Conservation (phyloP, 768 basidiomycete species). For the Leccinum boreale region DNA sequence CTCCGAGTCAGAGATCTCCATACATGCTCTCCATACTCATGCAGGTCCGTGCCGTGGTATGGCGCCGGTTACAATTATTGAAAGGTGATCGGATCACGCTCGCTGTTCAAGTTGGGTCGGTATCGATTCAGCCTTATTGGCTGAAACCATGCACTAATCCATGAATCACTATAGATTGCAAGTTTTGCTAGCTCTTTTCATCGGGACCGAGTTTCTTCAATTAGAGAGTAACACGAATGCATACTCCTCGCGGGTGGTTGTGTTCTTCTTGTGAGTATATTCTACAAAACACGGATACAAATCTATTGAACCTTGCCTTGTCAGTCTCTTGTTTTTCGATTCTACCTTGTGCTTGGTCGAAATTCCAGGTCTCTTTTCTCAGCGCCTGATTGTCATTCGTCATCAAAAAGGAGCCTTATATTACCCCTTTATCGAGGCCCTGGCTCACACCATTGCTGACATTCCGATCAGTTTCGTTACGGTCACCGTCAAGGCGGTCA, state of each 20-base stretch:
- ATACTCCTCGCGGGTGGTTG: slow-evolving; percentile 63
- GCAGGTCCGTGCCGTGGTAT: slow-evolving; percentile 44
- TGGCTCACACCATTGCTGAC: slow-evolving; percentile 45
- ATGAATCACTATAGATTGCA: slow-evolving; percentile 33
- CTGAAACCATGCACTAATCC: background rate
- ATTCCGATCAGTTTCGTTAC: slow-evolving; percentile 37
- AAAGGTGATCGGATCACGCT: slow-evolving; percentile 37
- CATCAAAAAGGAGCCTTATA: slow-evolving; percentile 47
- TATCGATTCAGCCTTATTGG: background rate
- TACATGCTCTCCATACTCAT: slow-evolving; percentile 46
- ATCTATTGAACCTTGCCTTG: slow-evolving; percentile 18
- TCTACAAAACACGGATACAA: background rate
- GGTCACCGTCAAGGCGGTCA: slow-evolving; percentile 1
- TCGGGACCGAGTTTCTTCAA: slow-evolving; percentile 41
- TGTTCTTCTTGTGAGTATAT: slow-evolving; percentile 64
- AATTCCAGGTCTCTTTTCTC: slow-evolving; percentile 43
- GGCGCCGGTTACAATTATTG: slow-evolving; percentile 44
- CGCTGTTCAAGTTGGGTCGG: slow-evolving; percentile 24
- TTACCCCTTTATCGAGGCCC: slow-evolving; percentile 44
- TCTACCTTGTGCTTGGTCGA: slow-evolving; percentile 54
- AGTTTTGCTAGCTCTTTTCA: slow-evolving; percentile 18
- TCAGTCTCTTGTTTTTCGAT: slow-evolving; percentile 46
- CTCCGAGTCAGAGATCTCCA: slow-evolving; percentile 31
- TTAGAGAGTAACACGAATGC: slow-evolving; percentile 32
- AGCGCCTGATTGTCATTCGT: slow-evolving; percentile 41